Evolutionary conservation across 371 early-diverging fungal genomes (phyloP).

Genomic region (Actinomortierella wolfii): DNA sequence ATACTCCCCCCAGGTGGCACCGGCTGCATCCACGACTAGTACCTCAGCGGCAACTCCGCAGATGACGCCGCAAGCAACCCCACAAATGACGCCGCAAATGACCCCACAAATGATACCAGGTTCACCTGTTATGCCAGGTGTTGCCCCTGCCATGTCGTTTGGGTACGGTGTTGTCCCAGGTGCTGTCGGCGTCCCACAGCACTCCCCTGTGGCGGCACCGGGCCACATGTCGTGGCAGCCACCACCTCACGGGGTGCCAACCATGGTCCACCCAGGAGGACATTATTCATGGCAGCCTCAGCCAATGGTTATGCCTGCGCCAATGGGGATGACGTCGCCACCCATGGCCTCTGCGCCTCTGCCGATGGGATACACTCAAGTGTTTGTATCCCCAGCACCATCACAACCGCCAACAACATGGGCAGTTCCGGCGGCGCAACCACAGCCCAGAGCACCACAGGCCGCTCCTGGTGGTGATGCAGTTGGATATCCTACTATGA

Average conservation of each 20-base stretch:
- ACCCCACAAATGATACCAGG: too few species aligned
- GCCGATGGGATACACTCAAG: conserved; percentile 3
- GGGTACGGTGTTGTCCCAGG: neutral
- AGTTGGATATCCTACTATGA: neutral
- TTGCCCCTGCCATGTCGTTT: too few species aligned
- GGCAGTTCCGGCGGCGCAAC: neutral
- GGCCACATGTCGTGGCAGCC: too few species aligned
- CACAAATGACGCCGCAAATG: neutral
- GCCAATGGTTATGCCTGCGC: neutral
- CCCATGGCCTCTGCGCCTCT: neutral
- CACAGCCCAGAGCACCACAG: conserved; percentile 3
- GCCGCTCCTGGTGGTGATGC: neutral
- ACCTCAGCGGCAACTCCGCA: neutral
- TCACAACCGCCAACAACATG: neutral
- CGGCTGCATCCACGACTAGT: neutral
- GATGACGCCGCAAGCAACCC: neutral
- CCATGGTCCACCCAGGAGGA: too few species aligned
- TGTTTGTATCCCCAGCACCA: conserved; percentile 2
- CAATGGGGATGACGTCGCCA: conserved; percentile 1
- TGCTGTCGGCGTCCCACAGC: neutral
- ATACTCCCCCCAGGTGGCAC: conserved; percentile 1
- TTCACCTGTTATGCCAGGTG: too few species aligned
- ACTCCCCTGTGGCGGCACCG: neutral
- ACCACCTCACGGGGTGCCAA: too few species aligned
- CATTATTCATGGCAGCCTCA: neutral